phyloP scores from a whole-genome alignment of 306 rosid genomes.

The Glycine latifolia region DNA sequence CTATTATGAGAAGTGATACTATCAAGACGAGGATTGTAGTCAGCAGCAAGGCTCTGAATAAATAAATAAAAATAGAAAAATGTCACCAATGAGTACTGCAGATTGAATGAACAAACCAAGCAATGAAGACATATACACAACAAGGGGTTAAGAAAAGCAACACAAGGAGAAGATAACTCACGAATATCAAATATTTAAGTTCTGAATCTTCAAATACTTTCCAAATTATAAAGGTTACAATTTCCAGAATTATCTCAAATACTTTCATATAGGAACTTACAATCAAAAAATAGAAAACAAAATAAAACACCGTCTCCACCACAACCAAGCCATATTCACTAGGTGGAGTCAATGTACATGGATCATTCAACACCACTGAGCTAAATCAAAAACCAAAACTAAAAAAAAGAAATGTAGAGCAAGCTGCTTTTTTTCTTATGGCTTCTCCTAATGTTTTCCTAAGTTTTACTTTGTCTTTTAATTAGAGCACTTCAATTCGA shows the following conservation, averaged over 20 bases:
- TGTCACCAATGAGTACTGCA: background rate
- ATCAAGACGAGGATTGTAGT: conserved; percentile 73
- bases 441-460: background rate
- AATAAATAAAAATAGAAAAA: background rate
- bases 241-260: background rate
- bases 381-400: background rate
- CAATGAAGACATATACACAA: conserved; percentile 1
- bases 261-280: background rate
- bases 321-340: background rate
- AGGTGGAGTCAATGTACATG: background rate
- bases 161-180: background rate
- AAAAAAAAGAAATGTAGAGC: background rate
- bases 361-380: background rate
- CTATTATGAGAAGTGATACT: conserved; percentile 63
- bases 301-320: background rate
- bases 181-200: background rate
- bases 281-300: background rate
- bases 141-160: background rate
- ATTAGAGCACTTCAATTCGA: background rate
- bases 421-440: background rate
- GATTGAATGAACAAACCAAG: background rate
- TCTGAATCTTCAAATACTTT: background rate
- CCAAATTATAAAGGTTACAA: background rate
- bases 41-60: conserved; percentile 74
- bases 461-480: background rate